Base-by-base conservation (phyloP, 768 basidiomycete species). In the Filobasidium floriforme region DNA sequence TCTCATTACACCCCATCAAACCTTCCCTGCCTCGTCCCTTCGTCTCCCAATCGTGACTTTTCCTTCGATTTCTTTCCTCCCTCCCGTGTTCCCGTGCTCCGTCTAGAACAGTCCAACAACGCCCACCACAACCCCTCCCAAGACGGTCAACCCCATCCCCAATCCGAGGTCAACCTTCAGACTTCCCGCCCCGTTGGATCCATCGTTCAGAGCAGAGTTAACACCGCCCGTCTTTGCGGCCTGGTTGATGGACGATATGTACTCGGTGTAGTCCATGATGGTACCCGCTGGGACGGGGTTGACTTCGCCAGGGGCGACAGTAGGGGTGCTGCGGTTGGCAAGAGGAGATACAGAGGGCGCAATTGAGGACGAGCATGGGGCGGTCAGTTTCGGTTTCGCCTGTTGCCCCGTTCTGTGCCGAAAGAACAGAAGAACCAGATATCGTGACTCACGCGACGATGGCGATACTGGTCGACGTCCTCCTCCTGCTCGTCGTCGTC, bases 211-310 rank as follows among this genome's bases (percentile, higher is more conserved):
- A 22, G 59, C 59, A 32, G 54, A 7, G 54, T 57, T 57, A 7
- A 57, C 28, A 11, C 46, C 54, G 15, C 44, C 57, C 11, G 64
- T 59, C 44, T 55, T 29, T 1, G 49, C 44, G 24, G 41, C 64
- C 37, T 55, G 41, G 32, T 65, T 65, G 43, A 65, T 57, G 43
- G 19, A 59, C 7, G 57, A n/a, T 59, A 44, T 22, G 43, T 60
- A 65, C 22, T 65, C 19, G 14, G 24, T 32, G 59, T 65, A 65
- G n/a, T 60, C 64, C 32, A 46, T 55, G 41, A 65, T 60, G 1
- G 59, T 26, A 29, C 64, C 64, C 41, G 64, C 52, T 11, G 64
- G 44, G 43, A 52, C 64, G 43, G 64, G 64, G 40, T 41, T 44
- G 59, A 52, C 64, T n/a, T 49, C 52, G 37, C 43, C 59, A 43